Evolutionary conservation across 495 filamentous ascomycete genomes (phyloP), one percentile per base, ranked within the genome.

Genomic region (Diplogelasinospora grovesii): DNA sequence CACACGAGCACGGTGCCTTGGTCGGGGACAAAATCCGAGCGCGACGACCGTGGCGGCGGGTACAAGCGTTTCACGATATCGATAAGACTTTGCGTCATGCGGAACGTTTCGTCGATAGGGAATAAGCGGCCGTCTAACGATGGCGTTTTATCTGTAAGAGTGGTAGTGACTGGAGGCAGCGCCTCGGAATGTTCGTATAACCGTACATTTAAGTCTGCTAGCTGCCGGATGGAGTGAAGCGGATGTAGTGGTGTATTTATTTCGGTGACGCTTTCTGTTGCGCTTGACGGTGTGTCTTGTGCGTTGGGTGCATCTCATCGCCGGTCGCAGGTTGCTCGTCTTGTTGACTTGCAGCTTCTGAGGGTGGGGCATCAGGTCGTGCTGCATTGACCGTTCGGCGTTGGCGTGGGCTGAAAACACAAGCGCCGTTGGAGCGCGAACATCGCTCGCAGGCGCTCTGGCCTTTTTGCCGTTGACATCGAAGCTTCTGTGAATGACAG

Each of bases 321-420:
- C n/a, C n/a, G n/a, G n/a, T n/a, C n/a, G n/a, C n/a, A n/a, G 31
- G 4, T 35, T 35, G 31, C 14, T 32, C 29, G 6, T 32, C 10
- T 32, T 32, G 31, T 15, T 15, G 8, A 6, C 29, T 32, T 32
- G 29, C 5, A n/a, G 16, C 29, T n/a, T 32, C 8, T 32, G 15
- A 4, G 34, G 18, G 8, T 22, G 18, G 8, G 11, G 16, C 18
- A n/a, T n/a, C n/a, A n/a, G n/a, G n/a, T n/a, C n/a, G n/a, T n/a
- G n/a, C n/a, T n/a, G n/a, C n/a, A n/a, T n/a, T n/a, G n/a, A n/a
- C n/a, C 8, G 19, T 13, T 18, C 42, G 34, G 7, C 35, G 34
- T 16, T 45, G 42, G 13, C 42, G 42, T 22, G 42, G 42, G 14
- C 42, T 45, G 16, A 45, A 45, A 21, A 45, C 42, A 27, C 42